Conservation (phyloP, 2,329 filamentous ascomycete species). For the Diaporthe batatas region DNA sequence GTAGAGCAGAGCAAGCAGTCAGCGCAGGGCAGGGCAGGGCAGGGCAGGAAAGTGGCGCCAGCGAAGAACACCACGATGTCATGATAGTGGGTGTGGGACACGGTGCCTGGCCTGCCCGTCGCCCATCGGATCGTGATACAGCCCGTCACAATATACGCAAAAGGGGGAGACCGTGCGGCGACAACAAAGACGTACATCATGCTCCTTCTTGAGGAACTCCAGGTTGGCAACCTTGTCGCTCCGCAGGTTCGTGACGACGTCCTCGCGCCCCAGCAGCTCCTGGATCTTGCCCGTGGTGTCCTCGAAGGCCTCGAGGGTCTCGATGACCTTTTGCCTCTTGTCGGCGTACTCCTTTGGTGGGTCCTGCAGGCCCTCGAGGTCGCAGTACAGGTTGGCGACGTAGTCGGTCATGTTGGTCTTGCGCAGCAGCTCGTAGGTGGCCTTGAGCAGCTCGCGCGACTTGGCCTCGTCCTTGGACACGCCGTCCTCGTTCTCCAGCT, state of each 20-base stretch:
- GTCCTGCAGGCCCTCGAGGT: slow-evolving; percentile 84
- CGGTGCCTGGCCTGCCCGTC: no score
- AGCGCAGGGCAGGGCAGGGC: no score
- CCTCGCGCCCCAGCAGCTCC: slow-evolving; percentile 86
- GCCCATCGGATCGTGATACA: background rate
- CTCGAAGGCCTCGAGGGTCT: slow-evolving; percentile 85
- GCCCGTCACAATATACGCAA: background rate
- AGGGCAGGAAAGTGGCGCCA: background rate
- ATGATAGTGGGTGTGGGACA: no score
- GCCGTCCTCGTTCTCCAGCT: slow-evolving; percentile 80
- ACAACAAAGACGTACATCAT: slow-evolving; percentile 73
- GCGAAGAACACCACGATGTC: background rate
- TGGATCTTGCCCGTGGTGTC: slow-evolving; percentile 91
- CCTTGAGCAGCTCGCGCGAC: slow-evolving; percentile 79
- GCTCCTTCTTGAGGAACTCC: slow-evolving; percentile 96
- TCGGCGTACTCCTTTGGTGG: slow-evolving; percentile 87
- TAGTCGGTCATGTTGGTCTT: slow-evolving; percentile 99
- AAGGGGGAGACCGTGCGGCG: background rate
- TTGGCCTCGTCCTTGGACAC: slow-evolving; percentile 65
- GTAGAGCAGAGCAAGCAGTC: slow-evolving; percentile 1
- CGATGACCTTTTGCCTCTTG: slow-evolving; percentile 90
- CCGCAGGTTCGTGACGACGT: slow-evolving; percentile 89
- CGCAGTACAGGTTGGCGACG: slow-evolving; percentile 90
- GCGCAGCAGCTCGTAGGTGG: slow-evolving; percentile 94
- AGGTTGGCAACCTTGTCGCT: slow-evolving; percentile 99